These are phyloP conservation scores for Vigna angularis DNA, from an alignment of 306 rosid genomes.

Conservation along the genomic window DNA sequence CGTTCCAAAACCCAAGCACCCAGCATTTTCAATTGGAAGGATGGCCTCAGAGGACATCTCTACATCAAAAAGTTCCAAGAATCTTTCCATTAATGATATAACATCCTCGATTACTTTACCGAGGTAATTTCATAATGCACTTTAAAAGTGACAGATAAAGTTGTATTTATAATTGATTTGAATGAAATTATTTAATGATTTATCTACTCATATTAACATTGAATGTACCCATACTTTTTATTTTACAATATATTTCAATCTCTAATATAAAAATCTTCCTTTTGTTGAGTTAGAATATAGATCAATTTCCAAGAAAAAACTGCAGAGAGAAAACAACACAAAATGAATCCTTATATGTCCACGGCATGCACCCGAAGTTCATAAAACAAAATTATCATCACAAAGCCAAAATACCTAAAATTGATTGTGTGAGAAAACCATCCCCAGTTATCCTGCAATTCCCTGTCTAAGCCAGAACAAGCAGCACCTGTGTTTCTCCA, in stretches of 20 bases:
- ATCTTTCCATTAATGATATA: constrained; percentile 32
- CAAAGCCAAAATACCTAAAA: neutral
- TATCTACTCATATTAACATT: neutral
- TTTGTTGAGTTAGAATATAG: too few relatives aligned
- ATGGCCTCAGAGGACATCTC: neutral
- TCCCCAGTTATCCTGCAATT: neutral
- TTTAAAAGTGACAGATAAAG: neutral
- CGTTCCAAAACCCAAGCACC: constrained; percentile 53
- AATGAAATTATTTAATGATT: too few relatives aligned
- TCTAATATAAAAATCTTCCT: neutral
- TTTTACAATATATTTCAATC: neutral
- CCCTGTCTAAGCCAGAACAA: neutral
- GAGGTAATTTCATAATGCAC: neutral
- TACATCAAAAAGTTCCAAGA: constrained; percentile 29
- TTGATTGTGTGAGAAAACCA: neutral
- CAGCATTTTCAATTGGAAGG: constrained; percentile 50
- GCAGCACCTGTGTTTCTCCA: neutral
- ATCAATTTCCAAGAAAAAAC: too few relatives aligned
- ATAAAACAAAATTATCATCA: neutral
- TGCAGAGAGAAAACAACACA: too few relatives aligned
- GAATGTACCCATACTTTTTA: neutral
- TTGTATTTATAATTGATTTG: neutral
- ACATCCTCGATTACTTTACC: constrained; percentile 19
- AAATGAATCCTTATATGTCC: neutral
- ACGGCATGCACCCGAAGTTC: neutral